Evolutionary conservation across 495 filamentous ascomycete genomes (phyloP).

Genomic region (Eremomyces bilateralis): DNA sequence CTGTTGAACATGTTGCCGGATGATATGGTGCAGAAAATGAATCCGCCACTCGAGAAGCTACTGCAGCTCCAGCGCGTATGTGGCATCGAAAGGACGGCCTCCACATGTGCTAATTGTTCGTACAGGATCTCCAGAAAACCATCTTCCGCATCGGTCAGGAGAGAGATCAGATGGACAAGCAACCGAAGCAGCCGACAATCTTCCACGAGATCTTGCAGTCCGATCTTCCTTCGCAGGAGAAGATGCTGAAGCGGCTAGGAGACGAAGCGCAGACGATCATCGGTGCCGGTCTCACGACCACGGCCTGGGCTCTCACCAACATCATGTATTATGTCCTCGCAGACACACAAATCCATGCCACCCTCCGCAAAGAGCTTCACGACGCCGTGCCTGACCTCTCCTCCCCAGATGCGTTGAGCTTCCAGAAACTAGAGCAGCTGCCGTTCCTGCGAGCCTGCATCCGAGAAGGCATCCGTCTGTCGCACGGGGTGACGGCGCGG

Average conservation of each 20-base stretch:
- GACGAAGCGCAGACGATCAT: constrained; percentile 15
- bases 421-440: neutral
- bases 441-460: neutral
- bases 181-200: neutral
- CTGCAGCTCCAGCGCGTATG: too few relatives aligned
- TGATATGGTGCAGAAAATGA: too few relatives aligned
- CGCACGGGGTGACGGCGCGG: neutral
- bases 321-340: constrained; percentile 16
- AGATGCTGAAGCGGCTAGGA: neutral
- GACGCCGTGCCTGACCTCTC: neutral
- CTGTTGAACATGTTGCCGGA: too few relatives aligned
- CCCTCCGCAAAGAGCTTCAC: constrained; percentile 12
- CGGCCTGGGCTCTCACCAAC: constrained; percentile 23
- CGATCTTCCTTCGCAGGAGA: neutral
- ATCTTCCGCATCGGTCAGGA: too few relatives aligned
- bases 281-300: constrained; percentile 21
- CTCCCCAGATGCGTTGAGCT: neutral
- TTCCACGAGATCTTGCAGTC: neutral
- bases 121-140: too few relatives aligned
- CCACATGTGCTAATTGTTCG: too few relatives aligned
- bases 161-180: neutral
- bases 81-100: too few relatives aligned
- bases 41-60: too few relatives aligned
- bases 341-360: constrained; percentile 8
- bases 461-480: neutral